Evolutionary conservation across 768 basidiomycete genomes (phyloP), one percentile per base, ranked within the genome.

Genomic region (Amanita rubescens): DNA sequence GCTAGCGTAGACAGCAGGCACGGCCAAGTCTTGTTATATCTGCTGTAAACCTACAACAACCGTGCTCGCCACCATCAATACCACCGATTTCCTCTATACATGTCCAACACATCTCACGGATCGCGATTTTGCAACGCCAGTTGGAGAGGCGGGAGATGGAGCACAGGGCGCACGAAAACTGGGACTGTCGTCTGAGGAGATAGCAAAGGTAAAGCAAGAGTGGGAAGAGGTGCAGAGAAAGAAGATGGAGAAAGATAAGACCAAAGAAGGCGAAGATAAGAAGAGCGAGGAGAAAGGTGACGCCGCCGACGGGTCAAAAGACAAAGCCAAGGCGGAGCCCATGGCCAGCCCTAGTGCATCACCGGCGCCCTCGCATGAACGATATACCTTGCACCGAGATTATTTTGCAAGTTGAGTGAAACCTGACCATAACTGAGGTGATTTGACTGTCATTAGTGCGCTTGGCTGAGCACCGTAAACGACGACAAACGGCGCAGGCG

Each of bases 61-160:
- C 11, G 93, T 94, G 27, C 81, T 96, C 19, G 88, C 92, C 19
- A 95, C 92, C 3, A 70, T 85, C 57, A 82, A 89, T 63, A 84
- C 87, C 8, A 72, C 79, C 10, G 94, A 96, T 68, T 96, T 94
- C 65, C 53, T 97, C 30, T 96, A 95, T 66, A 78, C 82, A 0
- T 97, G 94, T 63, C 76, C 81, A 1, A 67, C 69, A n/a, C 94
- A 97, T 70, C 79, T 96, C 52, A 71, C 73, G 5, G 94, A 97
- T 65, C 69, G 72, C 24, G 90, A 82, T 19, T 95, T 96, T 68
- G 83, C 87, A 7, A 77, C 71, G 9, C 69, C 71, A 41, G 68
- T 81, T 47, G 69, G 66, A 45, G 70, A 71, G 43, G 69, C 64
- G 57, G 62, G 58, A 37, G 70, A 70, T 59, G 61, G 67, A 47